phyloP scores from a whole-genome alignment of 768 basidiomycete genomes.

The Leccinum subtestaceum region DNA sequence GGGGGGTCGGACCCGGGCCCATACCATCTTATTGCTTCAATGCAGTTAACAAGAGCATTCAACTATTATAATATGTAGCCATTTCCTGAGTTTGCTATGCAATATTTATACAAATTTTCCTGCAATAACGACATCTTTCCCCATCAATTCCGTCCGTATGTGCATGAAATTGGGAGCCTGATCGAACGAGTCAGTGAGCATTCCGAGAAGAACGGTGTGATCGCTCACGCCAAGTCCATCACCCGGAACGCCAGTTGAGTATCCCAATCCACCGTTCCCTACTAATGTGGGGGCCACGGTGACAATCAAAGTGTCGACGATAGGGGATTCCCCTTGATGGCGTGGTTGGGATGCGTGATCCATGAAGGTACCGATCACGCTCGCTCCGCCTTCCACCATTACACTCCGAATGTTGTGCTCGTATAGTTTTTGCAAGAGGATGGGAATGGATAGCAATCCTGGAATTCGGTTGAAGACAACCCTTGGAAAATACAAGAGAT shows the following conservation, averaged over 20 bases:
- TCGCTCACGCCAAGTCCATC: constrained; percentile 18
- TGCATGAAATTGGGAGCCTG: constrained; percentile 30
- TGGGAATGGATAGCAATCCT: constrained; percentile 44
- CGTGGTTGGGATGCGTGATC: constrained; percentile 9
- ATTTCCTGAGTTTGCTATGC: too few relatives aligned
- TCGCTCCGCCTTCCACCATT: constrained; percentile 96
- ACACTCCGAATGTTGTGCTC: constrained; percentile 61
- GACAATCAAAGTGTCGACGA: constrained; percentile 74
- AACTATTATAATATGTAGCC: too few relatives aligned
- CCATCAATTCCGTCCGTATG: constrained; percentile 28
- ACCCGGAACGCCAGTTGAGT: constrained; percentile 30
- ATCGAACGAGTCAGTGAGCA: background rate
- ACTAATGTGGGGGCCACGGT: constrained; percentile 88
- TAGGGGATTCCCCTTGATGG: constrained; percentile 11
- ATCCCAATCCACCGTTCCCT: constrained; percentile 67
- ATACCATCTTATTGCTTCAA: too few relatives aligned
- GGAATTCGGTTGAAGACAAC: background rate
- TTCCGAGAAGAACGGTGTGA: background rate
- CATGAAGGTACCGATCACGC: constrained; percentile 61
- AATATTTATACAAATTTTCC: constrained; percentile 20
- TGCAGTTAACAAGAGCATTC: too few relatives aligned
- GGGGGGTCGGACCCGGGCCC: too few relatives aligned
- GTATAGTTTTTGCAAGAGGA: constrained; percentile 52
- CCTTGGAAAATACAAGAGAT: background rate
- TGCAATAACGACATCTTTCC: constrained; percentile 33